Conservation (phyloP, 805 yeast species). For the Starmerella scarabaei region DNA sequence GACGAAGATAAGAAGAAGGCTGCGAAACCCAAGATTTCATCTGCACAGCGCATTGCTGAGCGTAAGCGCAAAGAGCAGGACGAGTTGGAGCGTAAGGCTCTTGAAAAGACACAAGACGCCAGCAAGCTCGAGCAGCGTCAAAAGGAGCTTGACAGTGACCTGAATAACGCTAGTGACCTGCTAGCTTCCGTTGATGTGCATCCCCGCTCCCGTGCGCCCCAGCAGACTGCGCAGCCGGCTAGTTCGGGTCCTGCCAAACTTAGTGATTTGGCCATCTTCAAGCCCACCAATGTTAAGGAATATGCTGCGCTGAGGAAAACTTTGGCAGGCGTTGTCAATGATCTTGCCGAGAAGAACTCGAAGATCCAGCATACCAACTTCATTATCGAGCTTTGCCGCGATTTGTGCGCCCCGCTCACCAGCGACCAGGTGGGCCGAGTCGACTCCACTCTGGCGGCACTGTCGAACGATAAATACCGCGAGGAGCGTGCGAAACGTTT, state of each 20-base stretch:
- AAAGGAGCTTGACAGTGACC: slow-evolving; percentile 74
- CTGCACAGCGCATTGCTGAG: slow-evolving; percentile 30
- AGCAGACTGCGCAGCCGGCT: slow-evolving; percentile 23
- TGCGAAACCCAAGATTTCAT: slow-evolving; percentile 35
- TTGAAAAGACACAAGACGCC: slow-evolving; percentile 41
- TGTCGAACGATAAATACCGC: slow-evolving; percentile 72
- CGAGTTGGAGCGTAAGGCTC: slow-evolving; percentile 36
- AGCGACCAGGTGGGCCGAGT: slow-evolving; percentile 78
- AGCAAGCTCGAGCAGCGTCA: slow-evolving; percentile 58
- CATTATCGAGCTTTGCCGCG: slow-evolving; percentile 77
- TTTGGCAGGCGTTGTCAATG: slow-evolving; percentile 46
- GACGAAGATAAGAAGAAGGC: slow-evolving; percentile 29
- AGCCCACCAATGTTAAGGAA: slow-evolving; percentile 67
- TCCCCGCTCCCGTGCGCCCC: slow-evolving; percentile 26
- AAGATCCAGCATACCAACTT: slow-evolving; percentile 57
- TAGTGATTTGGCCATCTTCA: slow-evolving; percentile 49
- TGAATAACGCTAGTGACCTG: slow-evolving; percentile 84
- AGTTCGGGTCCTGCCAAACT: slow-evolving; percentile 28
- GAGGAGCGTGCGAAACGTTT: slow-evolving; percentile 76
- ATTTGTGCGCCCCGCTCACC: slow-evolving; percentile 64
- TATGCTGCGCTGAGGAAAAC: slow-evolving; percentile 67
- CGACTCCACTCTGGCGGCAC: slow-evolving; percentile 66
- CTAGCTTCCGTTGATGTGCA: slow-evolving; percentile 52
- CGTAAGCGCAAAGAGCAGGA: slow-evolving; percentile 34
- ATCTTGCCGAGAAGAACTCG: slow-evolving; percentile 45